Base-by-base conservation (phyloP, 192 early-diverging fungal genomes). In the Phlyctochytrium bullatum region DNA sequence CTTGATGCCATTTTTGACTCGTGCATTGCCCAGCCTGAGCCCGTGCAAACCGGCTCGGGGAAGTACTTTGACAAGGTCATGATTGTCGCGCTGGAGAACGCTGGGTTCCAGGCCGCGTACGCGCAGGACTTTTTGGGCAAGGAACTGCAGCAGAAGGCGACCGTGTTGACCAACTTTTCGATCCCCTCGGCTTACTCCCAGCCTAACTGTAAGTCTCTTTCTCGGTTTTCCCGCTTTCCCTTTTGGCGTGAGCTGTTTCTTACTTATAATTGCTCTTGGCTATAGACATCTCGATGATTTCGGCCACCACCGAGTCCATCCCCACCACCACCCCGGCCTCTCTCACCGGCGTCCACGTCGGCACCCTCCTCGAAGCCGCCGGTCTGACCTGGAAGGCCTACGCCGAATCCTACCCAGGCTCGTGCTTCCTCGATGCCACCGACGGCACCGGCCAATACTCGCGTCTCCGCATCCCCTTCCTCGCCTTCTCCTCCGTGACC, bases 131-230 rank as follows among this genome's bases (percentile, higher is more conserved):
- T 69, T 67, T 62, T 80, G 32, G 76, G 59, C 14, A 34, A 30
- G 36, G 23, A 25, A 16, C 36, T 71, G 12, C 23, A 36, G 24
- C 20, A 36, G 24, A 66, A 86, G 53, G 86, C 85, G 2, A 65
- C 74, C 33, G 59, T 81, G 14, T 59, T 87, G n/a, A 79, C 81
- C 69, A 83, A 89, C 78, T 88, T 80, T 76, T 40, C 78, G 28
- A 86, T 67, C 34, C 61, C 79, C 47, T 54, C 72, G 29, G 88
- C 89, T 66, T 88, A 88, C 16, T 88, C 86, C 36, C 81, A 91
- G 67, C 87, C 87, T 62, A 92, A 92, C 76, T 92, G 54, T 57
- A 10, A 57, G 54, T 57, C 6, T 6, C 4, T 27, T 28, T 57
- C 25, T 10, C 27, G 25, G 25, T 57, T 47, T 47, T 20, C 40